Percentiles rank a stretch among this genome's conserved stretches.
phyloP scores from a whole-genome alignment of 2,329 filamentous ascomycete species.

The Alternaria sp. region DNA sequence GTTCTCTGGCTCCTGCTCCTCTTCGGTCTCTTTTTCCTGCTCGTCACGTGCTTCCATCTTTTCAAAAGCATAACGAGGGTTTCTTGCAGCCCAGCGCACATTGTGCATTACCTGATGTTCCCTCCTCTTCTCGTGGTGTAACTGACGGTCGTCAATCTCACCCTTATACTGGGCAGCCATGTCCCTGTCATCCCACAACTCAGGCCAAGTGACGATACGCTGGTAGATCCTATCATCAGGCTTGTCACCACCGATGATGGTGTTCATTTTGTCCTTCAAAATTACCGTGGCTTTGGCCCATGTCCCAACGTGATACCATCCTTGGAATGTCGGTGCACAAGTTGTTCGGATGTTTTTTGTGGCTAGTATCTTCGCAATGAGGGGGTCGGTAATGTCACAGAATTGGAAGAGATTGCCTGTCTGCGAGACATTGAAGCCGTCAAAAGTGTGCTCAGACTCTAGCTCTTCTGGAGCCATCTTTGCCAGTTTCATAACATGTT shows the following conservation, averaged over 20 bases:
- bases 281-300: conserved; percentile 85
- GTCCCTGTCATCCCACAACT: conserved; percentile 45
- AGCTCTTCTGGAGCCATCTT: conserved; percentile 36
- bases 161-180: conserved; percentile 39
- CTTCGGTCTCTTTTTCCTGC: conserved; percentile 9
- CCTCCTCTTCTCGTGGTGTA: conserved; percentile 33
- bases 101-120: conserved; percentile 46
- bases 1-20: conserved; percentile 30
- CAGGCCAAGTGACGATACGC: conserved; percentile 45
- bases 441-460: conserved; percentile 73
- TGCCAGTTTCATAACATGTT: conserved; percentile 36
- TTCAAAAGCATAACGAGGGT: conserved; percentile 47
- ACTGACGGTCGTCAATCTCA: conserved; percentile 38
- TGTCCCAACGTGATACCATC: conserved; percentile 85
- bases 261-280: conserved; percentile 82
- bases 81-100: conserved; percentile 45
- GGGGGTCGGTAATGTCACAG: conserved; percentile 86
- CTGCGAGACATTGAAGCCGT: conserved; percentile 75
- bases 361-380: conserved; percentile 73
- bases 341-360: conserved; percentile 61
- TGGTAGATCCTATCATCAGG: conserved; percentile 44
- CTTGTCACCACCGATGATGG: conserved; percentile 48
- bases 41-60: conserved; percentile 33
- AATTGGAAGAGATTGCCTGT: conserved; percentile 95
- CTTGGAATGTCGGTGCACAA: conserved; percentile 65